Base-by-base conservation (phyloP, 768 basidiomycete species). In the Podaxis mareebaensis region DNA sequence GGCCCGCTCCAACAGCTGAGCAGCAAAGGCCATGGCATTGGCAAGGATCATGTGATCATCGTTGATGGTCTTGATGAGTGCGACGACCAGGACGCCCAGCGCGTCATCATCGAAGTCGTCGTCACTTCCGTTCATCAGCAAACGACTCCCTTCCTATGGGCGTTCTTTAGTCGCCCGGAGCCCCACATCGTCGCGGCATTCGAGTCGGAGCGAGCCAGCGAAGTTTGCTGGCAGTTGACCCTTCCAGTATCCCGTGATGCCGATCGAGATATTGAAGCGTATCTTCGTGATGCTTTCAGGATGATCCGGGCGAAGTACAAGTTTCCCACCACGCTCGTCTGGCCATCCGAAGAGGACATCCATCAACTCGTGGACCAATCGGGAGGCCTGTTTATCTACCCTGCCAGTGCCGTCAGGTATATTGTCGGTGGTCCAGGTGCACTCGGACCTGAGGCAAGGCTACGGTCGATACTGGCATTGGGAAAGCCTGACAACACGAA, bases 11-110 rank as follows among this genome's bases (percentile, higher is more conserved):
- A 28, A n/a, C 7, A 53, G 20, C 17, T 40, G 11, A 28, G 6
- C 2, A 22, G 10, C 11, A n/a, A 53, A 6, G 52, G 51, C 3
- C 22, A n/a, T 15, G 13, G n/a, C 1, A 24, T 53, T 5, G 38
- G 10, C 15, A 1, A 17, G 39, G 60, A 42, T 33, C 4, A 8
- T 2, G 33, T 51, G 11, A 26, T 72, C 13, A 48, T 73, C n/a
- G 65, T 71, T 39, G 72, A 74, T 60, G 71, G 67, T 5, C 63
- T 76, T 4, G 73, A 75, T 54, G 71, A 75, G 64, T 74, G 71
- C 53, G 24, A 63, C 13, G 63, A 61, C 2, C 20, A 63, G 15
- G 48, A 62, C 11, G 44, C 57, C 7, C 68, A 68, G 33, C 17
- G 30, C 4, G 28, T 53, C 2, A 51, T 71, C 12, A 17, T 73